phyloP scores from a whole-genome alignment of 2,329 filamentous ascomycete species.

The Neonectria hederae region DNA sequence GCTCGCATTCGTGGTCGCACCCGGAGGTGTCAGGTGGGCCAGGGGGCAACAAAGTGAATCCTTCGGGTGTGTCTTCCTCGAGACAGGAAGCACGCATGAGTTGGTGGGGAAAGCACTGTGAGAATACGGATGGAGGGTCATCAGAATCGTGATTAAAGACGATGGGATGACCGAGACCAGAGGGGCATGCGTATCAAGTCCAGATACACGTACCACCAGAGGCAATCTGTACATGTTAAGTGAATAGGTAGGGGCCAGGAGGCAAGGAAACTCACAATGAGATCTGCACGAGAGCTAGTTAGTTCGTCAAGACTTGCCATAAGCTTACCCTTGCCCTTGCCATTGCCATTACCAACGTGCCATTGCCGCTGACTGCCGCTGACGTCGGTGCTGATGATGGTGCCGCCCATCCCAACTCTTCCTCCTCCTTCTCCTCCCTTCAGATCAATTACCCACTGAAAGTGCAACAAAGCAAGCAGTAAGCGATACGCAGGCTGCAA shows the following conservation, averaged over 20 bases:
- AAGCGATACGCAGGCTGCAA: background rate
- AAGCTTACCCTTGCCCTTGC: background rate
- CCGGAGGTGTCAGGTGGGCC: background rate
- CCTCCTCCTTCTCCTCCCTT: background rate
- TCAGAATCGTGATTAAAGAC: background rate
- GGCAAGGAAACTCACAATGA: background rate
- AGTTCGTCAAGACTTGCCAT: slow-evolving; percentile 14
- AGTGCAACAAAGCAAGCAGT: background rate
- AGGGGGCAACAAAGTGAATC: background rate
- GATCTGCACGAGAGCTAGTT: slow-evolving; percentile 10
- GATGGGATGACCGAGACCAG: background rate
- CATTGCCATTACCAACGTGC: background rate
- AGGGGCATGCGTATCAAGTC: background rate
- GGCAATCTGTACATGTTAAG: background rate
- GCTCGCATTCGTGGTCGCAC: background rate
- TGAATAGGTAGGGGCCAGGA: slow-evolving; percentile 7
- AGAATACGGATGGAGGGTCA: background rate
- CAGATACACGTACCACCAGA: background rate
- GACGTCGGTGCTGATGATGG: background rate
- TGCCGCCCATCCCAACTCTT: background rate
- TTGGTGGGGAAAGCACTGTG: background rate
- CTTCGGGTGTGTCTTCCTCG: background rate
- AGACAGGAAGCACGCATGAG: background rate
- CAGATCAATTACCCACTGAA: background rate
- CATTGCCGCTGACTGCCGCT: no score